Evolutionary conservation across 352 stramenopile genomes (phyloP).

Genomic region (Pythium graminicola): DNA sequence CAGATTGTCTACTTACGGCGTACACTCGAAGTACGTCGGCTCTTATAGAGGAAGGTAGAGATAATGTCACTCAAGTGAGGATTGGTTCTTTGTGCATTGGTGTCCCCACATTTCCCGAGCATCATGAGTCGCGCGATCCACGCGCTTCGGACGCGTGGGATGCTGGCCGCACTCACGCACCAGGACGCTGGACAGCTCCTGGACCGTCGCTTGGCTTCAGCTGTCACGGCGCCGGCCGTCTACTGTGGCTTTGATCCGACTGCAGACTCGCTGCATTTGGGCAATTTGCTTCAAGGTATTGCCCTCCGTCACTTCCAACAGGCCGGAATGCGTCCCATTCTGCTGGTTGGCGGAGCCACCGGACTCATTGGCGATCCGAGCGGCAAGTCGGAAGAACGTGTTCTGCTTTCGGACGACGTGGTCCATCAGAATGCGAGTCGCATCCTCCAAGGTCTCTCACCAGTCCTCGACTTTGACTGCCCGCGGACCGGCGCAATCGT

Average conservation of each 20-base stretch:
- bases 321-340: conserved; percentile 87
- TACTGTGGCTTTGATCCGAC: conserved; percentile 92
- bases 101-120: neutral
- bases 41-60: conserved; percentile 45
- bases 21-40: conserved; percentile 77
- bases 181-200: conserved; percentile 46
- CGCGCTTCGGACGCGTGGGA: conserved; percentile 53
- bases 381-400: conserved; percentile 95
- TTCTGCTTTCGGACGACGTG: conserved; percentile 91
- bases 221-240: conserved; percentile 35
- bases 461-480: conserved; percentile 93
- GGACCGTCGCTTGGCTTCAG: conserved; percentile 37
- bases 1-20: conserved; percentile 81
- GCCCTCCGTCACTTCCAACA: conserved; percentile 85
- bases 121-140: conserved; percentile 64
- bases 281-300: conserved; percentile 84
- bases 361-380: conserved; percentile 97
- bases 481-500: conserved; percentile 88
- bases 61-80: conserved; percentile 20
- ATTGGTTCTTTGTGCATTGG: neutral
- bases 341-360: conserved; percentile 80
- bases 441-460: conserved; percentile 88
- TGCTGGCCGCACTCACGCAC: conserved; percentile 71
- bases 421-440: conserved; percentile 88
- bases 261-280: conserved; percentile 87